Evolutionary conservation across 768 basidiomycete species (phyloP).

Genomic region (Suillus lakei): DNA sequence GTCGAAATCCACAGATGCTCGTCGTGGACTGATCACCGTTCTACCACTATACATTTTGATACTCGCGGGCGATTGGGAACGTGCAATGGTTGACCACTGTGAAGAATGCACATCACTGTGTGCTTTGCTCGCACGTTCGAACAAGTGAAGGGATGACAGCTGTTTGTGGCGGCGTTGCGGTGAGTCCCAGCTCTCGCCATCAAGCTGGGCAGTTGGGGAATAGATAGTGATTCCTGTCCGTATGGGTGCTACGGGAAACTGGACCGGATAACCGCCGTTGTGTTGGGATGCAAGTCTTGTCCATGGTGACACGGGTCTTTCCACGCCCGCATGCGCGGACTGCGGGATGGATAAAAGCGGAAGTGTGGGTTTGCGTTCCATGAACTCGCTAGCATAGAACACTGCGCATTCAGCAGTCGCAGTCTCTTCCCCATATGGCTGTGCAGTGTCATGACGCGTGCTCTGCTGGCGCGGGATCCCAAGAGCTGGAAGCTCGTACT

Average conservation of each 20-base stretch:
- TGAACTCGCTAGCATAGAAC: conserved; percentile 25
- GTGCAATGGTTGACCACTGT: conserved; percentile 34
- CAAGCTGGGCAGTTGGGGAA: conserved; percentile 1
- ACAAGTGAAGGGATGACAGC: conserved; percentile 18
- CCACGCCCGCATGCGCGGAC: conserved; percentile 11
- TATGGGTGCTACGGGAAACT: conserved; percentile 13
- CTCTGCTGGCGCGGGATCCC: conserved; percentile 30
- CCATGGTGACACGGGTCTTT: conserved; percentile 24
- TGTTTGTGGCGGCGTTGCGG: conserved; percentile 18
- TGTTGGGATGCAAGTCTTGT: conserved; percentile 24
- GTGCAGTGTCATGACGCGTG: conserved; percentile 11
- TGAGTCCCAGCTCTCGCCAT: conserved; percentile 8
- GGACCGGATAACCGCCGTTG: not conserved
- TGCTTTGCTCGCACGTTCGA: conserved; percentile 25
- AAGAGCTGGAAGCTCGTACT: conserved; percentile 27
- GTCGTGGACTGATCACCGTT: conserved; percentile 9
- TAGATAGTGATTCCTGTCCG: conserved; percentile 9
- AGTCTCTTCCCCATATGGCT: conserved; percentile 20
- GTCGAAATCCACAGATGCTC: conserved; percentile 1
- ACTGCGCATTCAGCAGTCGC: not conserved
- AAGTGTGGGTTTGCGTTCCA: conserved; percentile 36
- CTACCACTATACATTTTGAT: conserved; percentile 32
- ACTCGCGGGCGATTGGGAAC: conserved; percentile 17
- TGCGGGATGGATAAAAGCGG: conserved; percentile 27
- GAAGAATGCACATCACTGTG: conserved; percentile 34